Evolutionary conservation across 1,139 yeast genomes (phyloP).

Genomic region (Pneumocystis carinii): DNA sequence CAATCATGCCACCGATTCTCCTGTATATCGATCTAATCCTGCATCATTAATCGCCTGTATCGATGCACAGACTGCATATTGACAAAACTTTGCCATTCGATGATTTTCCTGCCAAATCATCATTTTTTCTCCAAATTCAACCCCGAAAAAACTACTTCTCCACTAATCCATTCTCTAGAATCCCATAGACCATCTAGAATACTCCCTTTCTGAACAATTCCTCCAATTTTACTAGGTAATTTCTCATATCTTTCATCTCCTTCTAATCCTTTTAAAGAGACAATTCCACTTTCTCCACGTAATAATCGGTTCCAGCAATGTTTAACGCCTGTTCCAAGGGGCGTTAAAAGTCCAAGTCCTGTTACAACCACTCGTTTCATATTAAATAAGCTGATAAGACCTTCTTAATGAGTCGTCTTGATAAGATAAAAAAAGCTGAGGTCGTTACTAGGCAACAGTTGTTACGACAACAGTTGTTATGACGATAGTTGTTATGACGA

Average conservation of each 20-base stretch:
- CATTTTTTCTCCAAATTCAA: slow-evolving; percentile 4
- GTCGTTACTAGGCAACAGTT: too few species aligned
- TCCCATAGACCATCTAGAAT: slow-evolving; percentile 39
- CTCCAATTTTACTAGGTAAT: slow-evolving; percentile 66
- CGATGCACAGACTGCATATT: slow-evolving; percentile 66
- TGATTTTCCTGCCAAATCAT: slow-evolving; percentile 31
- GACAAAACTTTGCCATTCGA: slow-evolving; percentile 57
- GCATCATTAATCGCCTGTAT: slow-evolving; percentile 64
- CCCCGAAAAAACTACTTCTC: slow-evolving; percentile 18
- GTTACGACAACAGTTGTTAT: neutral
- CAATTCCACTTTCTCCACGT: slow-evolving; percentile 25
- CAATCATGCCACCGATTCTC: slow-evolving; percentile 24
- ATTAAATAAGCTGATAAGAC: neutral
- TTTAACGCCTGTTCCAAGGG: slow-evolving; percentile 55
- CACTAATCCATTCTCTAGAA: slow-evolving; percentile 24
- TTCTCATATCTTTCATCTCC: slow-evolving; percentile 35
- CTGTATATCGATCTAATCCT: slow-evolving; percentile 30
- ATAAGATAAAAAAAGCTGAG: too few species aligned
- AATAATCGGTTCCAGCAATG: slow-evolving; percentile 26
- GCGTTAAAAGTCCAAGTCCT: slow-evolving; percentile 75
- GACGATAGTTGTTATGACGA: neutral
- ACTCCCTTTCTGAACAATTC: slow-evolving; percentile 49
- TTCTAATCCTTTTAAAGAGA: slow-evolving; percentile 24
- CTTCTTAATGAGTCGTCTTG: neutral
- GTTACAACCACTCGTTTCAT: slow-evolving; percentile 67